Percentiles rank a stretch among this genome's conserved stretches.
Evolutionary conservation across 345 rosid species (phyloP).

Genomic region (Clarkia xantiana): DNA sequence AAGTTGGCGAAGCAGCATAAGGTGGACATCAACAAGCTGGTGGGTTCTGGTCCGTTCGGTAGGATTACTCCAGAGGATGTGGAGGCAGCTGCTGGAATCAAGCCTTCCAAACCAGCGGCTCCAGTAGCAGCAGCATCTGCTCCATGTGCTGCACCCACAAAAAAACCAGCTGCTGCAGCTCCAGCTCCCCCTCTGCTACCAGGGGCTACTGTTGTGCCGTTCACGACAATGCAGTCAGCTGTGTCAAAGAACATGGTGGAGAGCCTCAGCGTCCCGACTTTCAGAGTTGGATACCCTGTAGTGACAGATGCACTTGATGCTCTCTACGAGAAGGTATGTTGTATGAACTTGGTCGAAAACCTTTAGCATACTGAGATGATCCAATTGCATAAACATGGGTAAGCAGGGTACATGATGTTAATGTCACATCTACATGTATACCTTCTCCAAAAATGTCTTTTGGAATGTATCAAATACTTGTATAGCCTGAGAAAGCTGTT

Average conservation of each 20-base stretch:
- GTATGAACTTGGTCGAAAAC: not conserved
- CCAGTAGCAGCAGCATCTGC: conserved; percentile 23
- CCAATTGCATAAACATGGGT: too few species aligned
- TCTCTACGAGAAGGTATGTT: conserved; percentile 59
- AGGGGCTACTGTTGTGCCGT: conserved; percentile 64
- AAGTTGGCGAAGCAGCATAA: conserved; percentile 81
- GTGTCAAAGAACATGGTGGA: conserved; percentile 80
- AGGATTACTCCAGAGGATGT: conserved; percentile 68
- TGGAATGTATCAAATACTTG: too few species aligned
- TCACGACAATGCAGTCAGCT: conserved; percentile 78
- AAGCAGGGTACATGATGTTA: too few species aligned
- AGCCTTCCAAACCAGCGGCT: conserved; percentile 31
- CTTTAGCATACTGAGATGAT: not conserved
- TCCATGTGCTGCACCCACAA: conserved; percentile 7
- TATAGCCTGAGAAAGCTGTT: too few species aligned
- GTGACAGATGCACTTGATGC: conserved; percentile 73
- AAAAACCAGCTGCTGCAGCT: conserved; percentile 15
- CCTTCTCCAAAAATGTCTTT: too few species aligned
- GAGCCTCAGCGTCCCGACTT: conserved; percentile 78
- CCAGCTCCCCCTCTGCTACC: conserved; percentile 26
- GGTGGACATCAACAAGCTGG: conserved; percentile 50
- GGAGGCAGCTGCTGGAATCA: conserved; percentile 64
- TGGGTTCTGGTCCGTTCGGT: conserved; percentile 71
- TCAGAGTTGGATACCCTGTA: conserved; percentile 86
- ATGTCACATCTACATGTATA: too few species aligned